phyloP scores from a whole-genome alignment of 2,329 filamentous ascomycete genomes.

The Aspergillus niger region DNA sequence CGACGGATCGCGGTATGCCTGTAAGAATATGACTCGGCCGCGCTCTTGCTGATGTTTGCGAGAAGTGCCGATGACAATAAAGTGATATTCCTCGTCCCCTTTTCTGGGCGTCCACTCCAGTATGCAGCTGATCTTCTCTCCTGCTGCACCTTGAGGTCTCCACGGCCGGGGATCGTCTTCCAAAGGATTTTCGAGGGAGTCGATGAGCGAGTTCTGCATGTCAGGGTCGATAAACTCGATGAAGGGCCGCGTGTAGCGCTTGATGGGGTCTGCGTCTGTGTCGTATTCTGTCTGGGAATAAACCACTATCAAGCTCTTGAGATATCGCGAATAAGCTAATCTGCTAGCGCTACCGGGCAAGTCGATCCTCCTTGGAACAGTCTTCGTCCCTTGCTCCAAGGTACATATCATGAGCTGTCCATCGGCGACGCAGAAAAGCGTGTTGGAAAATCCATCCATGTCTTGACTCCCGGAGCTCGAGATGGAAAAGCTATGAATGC shows the following conservation, averaged over 20 bases:
- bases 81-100: slow-evolving; percentile 41
- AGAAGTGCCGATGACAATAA: slow-evolving; percentile 44
- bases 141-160: slow-evolving; percentile 36
- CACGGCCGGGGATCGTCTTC: slow-evolving; percentile 20
- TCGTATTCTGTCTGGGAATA: slow-evolving; percentile 38
- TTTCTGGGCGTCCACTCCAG: slow-evolving; percentile 44
- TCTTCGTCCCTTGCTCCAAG: slow-evolving; percentile 45
- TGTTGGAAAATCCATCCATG: slow-evolving; percentile 38
- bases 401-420: slow-evolving; percentile 52
- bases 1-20: slow-evolving; percentile 31
- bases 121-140: slow-evolving; percentile 46
- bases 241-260: slow-evolving; percentile 35
- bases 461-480: slow-evolving; percentile 31
- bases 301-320: slow-evolving; percentile 54
- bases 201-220: slow-evolving; percentile 26
- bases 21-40: slow-evolving; percentile 43
- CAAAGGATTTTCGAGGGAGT: slow-evolving; percentile 7
- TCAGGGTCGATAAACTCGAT: slow-evolving; percentile 46
- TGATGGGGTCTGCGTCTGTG: slow-evolving; percentile 30
- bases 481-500: slow-evolving; percentile 39
- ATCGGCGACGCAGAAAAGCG: slow-evolving; percentile 52
- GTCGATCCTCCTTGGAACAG: slow-evolving; percentile 44
- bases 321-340: slow-evolving; percentile 48
- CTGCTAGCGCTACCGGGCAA: slow-evolving; percentile 46
- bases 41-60: slow-evolving; percentile 31